phyloP scores from a whole-genome alignment of 495 filamentous ascomycete genomes.

The Halenospora varia region DNA sequence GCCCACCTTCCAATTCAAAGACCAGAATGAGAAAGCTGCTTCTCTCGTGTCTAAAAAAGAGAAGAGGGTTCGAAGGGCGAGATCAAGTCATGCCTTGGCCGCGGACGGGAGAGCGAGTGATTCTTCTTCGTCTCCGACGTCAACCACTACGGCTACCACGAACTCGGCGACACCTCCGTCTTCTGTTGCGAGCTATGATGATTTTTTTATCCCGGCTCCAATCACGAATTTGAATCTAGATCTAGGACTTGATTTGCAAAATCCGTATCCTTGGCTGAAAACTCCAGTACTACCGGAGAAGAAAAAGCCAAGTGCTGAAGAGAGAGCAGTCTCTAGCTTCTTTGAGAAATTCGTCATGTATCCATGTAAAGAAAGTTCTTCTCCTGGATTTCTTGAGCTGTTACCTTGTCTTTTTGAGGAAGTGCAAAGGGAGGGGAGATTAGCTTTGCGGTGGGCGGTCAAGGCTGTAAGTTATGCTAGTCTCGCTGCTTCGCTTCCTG shows the following conservation, averaged over 20 bases:
- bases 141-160: too few species aligned
- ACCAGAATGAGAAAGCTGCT: constrained; percentile 25
- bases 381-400: constrained; percentile 32
- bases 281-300: background rate
- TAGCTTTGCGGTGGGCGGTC: constrained; percentile 32
- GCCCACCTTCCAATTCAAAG: constrained; percentile 26
- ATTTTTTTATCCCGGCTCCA: too few species aligned
- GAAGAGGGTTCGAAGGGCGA: too few species aligned
- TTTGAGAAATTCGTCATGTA: constrained; percentile 34
- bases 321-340: constrained; percentile 27
- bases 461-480: constrained; percentile 30
- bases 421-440: constrained; percentile 28
- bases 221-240: too few species aligned
- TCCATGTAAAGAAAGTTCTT: constrained; percentile 30
- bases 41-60: too few species aligned
- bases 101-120: too few species aligned
- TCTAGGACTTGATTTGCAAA: constrained; percentile 10
- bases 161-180: too few species aligned
- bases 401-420: constrained; percentile 31
- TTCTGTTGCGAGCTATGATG: background rate
- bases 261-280: constrained; percentile 12
- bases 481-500: too few species aligned
- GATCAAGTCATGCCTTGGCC: too few species aligned
- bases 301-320: constrained; percentile 19
- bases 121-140: too few species aligned